phyloP scores from a whole-genome alignment of 2,329 filamentous ascomycete species.

The Chrysoporthe puriensis region DNA sequence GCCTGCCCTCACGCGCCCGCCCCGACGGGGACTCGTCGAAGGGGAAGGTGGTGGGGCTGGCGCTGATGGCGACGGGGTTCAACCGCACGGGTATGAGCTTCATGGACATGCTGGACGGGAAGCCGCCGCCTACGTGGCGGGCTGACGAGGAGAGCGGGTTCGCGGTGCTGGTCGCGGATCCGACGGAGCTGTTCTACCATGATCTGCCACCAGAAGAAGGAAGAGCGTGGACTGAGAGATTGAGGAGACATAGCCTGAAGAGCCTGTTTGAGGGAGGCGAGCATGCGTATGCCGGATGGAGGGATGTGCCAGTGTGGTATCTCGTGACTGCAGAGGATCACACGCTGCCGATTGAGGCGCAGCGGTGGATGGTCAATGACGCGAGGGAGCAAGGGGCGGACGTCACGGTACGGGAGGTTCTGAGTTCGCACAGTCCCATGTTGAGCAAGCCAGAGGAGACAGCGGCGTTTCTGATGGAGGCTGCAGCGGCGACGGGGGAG shows the following conservation, averaged over 20 bases:
- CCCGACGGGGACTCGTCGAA: conserved; percentile 10
- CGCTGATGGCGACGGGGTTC: conserved; percentile 51
- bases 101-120: conserved; percentile 45
- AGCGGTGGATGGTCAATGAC: conserved; percentile 43
- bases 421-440: conserved; percentile 54
- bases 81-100: conserved; percentile 43
- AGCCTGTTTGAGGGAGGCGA: conserved; percentile 50
- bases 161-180: conserved; percentile 43
- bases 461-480: conserved; percentile 42
- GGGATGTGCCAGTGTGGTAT: conserved; percentile 52
- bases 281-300: conserved; percentile 49
- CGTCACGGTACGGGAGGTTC: conserved; percentile 45
- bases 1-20: conserved; percentile 38
- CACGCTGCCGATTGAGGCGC: conserved; percentile 42
- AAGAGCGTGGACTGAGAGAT: conserved; percentile 45
- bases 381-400: conserved; percentile 43
- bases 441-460: conserved; percentile 49
- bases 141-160: conserved; percentile 45
- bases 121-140: conserved; percentile 47
- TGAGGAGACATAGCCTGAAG: conserved; percentile 47
- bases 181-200: conserved; percentile 52
- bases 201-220: conserved; percentile 50
- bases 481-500: conserved; percentile 37
- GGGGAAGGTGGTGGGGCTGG: conserved; percentile 49
- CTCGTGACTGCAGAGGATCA: conserved; percentile 47